phyloP scores from a whole-genome alignment of 257 asterid genomes.

The Petunia secreta region DNA sequence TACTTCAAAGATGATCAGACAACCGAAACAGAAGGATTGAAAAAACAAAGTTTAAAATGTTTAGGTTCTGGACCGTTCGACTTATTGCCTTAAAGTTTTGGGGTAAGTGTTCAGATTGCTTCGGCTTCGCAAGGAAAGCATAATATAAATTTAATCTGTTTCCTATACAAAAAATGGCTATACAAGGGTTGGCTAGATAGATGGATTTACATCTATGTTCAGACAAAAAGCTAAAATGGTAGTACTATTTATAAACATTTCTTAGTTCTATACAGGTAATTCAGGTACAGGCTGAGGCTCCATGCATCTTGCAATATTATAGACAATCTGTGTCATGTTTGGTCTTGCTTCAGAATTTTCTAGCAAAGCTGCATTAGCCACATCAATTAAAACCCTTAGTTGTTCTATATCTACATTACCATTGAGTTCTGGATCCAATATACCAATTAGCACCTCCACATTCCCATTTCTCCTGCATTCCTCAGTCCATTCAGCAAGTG shows the following conservation, averaged over 20 bases:
- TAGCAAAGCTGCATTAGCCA: constrained; percentile 61
- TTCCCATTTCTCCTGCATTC: constrained; percentile 50
- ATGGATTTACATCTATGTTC: neutral
- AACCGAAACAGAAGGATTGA: neutral
- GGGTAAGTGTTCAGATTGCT: neutral
- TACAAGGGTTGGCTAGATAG: neutral
- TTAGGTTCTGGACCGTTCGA: neutral
- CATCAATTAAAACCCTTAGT: constrained; percentile 45
- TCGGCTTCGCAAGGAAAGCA: neutral
- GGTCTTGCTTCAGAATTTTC: constrained; percentile 59
- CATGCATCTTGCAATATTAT: constrained; percentile 50
- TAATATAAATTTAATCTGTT: neutral
- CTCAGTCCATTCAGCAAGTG: constrained; percentile 75
- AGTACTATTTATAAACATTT: neutral
- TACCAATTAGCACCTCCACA: constrained; percentile 42
- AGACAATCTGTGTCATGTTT: constrained; percentile 62
- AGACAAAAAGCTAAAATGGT: neutral
- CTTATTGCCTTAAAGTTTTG: neutral
- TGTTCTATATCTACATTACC: constrained; percentile 51
- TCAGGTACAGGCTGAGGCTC: constrained; percentile 38
- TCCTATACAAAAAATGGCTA: constrained; percentile 3
- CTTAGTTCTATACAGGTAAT: constrained; percentile 32
- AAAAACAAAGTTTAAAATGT: neutral
- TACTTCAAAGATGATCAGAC: neutral
- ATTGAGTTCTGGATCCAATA: constrained; percentile 62